Evolutionary conservation across 768 basidiomycete species (phyloP).

Genomic region (Hygrophorus pudorinus): DNA sequence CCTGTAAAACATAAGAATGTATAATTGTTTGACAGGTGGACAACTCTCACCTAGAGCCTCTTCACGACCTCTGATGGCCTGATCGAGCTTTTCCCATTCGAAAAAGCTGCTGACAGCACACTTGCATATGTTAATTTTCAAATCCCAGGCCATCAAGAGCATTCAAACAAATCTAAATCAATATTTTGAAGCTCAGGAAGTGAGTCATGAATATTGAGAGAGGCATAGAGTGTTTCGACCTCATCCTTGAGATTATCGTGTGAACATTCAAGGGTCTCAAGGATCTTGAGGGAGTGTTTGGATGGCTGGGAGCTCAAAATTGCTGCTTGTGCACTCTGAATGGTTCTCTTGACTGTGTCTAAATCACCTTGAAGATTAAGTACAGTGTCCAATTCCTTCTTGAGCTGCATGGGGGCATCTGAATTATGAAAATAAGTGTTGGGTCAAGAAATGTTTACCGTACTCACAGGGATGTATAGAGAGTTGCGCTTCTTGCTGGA

Average conservation of each 20-base stretch:
- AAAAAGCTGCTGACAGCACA: constrained; percentile 24
- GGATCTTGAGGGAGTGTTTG: constrained; percentile 12
- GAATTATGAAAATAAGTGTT: neutral
- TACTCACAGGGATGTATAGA: constrained; percentile 20
- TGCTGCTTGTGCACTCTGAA: constrained; percentile 6
- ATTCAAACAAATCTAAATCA: constrained; percentile 19
- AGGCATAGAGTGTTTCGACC: constrained; percentile 23
- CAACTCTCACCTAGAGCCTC: constrained; percentile 22
- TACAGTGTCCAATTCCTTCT: constrained; percentile 23
- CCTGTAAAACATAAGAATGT: constrained; percentile 22
- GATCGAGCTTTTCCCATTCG: constrained; percentile 26
- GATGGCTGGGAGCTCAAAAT: constrained; percentile 6
- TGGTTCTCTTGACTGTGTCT: constrained; percentile 15
- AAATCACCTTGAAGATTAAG: constrained; percentile 20
- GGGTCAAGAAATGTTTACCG: neutral
- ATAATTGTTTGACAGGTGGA: constrained; percentile 25
- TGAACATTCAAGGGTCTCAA: too few relatives aligned
- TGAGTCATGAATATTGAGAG: constrained; percentile 25
- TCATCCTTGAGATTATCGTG: constrained; percentile 12
- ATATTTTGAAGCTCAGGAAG: too few relatives aligned
- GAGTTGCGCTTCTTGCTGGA: constrained; percentile 22
- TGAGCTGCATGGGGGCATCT: too few relatives aligned
- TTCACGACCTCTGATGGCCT: constrained; percentile 20
- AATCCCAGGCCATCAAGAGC: constrained; percentile 24
- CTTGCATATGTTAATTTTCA: constrained; percentile 29